Base-by-base conservation (phyloP, 2,329 filamentous ascomycete genomes). In the Xylaria hypoxylon region DNA sequence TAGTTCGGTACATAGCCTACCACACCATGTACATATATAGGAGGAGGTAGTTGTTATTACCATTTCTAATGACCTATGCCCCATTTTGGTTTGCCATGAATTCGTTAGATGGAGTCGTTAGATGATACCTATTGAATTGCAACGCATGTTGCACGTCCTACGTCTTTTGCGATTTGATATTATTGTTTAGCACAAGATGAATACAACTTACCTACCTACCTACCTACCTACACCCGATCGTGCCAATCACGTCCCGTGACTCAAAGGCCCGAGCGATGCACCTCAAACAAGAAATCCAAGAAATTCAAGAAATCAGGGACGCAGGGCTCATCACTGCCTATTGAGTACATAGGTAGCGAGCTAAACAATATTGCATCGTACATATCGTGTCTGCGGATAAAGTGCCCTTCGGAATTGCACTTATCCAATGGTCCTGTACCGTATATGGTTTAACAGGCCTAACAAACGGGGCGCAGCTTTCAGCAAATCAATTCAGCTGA, bases 301-400 rank as follows among this genome's bases (percentile, higher is more conserved):
- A n/a, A n/a, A n/a, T n/a, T n/a, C 40, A 40, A 59, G 31, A 53
- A 52, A 59, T 13, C 19, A 31, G 47, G 48, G 22, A 40, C n/a
- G 13, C 42, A 13, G 62, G 62, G 52, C 33, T 51, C 33, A 35
- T 62, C 47, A 42, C 38, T 45, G 7, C 55, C 62, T 44, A 58
- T 44, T 35, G 42, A 35, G 48, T 11, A 5, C n/a, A n/a, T n/a
- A n/a, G n/a, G n/a, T n/a, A 35, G 45, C 51, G 51, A 45, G 51
- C 52, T n/a, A 31, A 26, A n/a, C 57, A 56, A 61, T 61, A 65
- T 65, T 65, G 57, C 62, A 65, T 55, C 19, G 59, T 61, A 61
- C 40, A 61, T 61, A 53, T 52, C 50, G 57, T 42, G 26, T 31
- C 48, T 26, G 51, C 31, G 26, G 28, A 24, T 33, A 47, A 24